These are phyloP conservation scores for Takakia lepidozioides DNA, from an alignment of 225 moss, liverwort and hornwort genomes.

Conservation along the genomic window DNA sequence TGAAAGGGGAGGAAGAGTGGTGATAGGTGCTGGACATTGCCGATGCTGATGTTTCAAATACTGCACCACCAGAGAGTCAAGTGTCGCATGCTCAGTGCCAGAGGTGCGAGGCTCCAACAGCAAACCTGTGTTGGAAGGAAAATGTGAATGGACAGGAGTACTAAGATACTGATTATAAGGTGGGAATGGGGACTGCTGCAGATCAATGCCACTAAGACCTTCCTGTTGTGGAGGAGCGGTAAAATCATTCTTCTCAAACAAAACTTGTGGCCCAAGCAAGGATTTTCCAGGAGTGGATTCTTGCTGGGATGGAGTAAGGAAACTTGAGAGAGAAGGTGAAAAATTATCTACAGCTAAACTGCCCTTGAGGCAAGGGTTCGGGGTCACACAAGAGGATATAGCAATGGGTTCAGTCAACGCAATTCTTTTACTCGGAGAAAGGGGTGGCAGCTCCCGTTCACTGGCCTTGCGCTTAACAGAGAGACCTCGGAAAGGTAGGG, in stretches of 20 bases:
- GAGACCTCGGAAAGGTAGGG: constrained; percentile 37
- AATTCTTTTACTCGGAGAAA: constrained; percentile 83
- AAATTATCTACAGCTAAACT: constrained; percentile 50
- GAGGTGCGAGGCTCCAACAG: constrained; percentile 59
- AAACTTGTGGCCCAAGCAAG: constrained; percentile 25
- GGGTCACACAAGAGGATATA: constrained; percentile 75
- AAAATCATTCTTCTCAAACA: constrained; percentile 54
- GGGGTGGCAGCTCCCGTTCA: constrained; percentile 61
- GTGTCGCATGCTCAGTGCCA: constrained; percentile 70
- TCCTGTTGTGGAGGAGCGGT: constrained; percentile 46
- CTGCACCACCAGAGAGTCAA: constrained; percentile 94
- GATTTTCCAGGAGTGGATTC: constrained; percentile 43
- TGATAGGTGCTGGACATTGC: constrained; percentile 97
- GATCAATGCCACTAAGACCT: constrained; percentile 33
- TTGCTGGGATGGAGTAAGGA: constrained; percentile 12
- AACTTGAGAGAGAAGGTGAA: constrained; percentile 18
- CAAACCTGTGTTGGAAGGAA: constrained; percentile 51
- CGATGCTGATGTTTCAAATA: constrained; percentile 99
- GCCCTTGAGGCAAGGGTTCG: constrained; percentile 56
- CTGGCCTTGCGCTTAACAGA: constrained; percentile 80
- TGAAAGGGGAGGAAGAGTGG: constrained; percentile 96
- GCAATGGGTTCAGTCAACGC: constrained; percentile 58
- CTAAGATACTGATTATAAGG: constrained; percentile 68
- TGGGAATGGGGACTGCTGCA: constrained; percentile 71
- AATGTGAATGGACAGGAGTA: constrained; percentile 62